Conservation (phyloP, 805 yeast species). For the Metschnikowia corniflorae region DNA sequence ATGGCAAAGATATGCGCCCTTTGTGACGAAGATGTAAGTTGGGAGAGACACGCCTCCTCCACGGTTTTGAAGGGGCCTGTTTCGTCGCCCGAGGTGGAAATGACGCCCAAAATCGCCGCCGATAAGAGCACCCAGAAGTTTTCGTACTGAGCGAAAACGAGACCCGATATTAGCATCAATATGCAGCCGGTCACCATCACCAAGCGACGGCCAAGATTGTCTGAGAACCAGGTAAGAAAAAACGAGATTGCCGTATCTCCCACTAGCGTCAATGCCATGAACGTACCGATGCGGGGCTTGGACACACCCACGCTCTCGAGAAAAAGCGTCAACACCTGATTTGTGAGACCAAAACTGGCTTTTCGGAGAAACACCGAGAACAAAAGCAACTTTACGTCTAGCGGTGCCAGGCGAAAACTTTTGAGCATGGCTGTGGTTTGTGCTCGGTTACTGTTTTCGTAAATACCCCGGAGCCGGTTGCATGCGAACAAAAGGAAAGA, state of each 20-base stretch:
- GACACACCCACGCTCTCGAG: slow-evolving; percentile 52
- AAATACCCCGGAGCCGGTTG: no score
- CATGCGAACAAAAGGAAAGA: no score
- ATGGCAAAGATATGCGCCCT: slow-evolving; percentile 75
- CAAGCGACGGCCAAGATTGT: slow-evolving; percentile 59
- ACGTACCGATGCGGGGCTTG: slow-evolving; percentile 63
- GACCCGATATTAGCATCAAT: slow-evolving; percentile 67
- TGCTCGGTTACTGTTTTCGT: no score
- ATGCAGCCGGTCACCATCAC: slow-evolving; percentile 62
- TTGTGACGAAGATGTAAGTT: slow-evolving; percentile 59
- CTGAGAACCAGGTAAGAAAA: slow-evolving; percentile 73
- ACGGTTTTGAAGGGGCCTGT: slow-evolving; percentile 87
- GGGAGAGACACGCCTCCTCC: slow-evolving; percentile 81
- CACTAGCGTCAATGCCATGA: slow-evolving; percentile 75
- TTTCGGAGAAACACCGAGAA: slow-evolving; percentile 65
- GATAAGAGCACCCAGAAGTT: slow-evolving; percentile 52
- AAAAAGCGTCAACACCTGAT: slow-evolving; percentile 71
- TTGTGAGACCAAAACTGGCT: slow-evolving; percentile 73
- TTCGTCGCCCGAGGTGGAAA: slow-evolving; percentile 86
- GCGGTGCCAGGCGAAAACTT: slow-evolving; percentile 8
- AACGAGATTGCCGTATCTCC: slow-evolving; percentile 79
- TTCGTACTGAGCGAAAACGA: slow-evolving; percentile 54
- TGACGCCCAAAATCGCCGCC: slow-evolving; percentile 81
- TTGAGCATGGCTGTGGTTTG: slow-evolving; percentile 9
- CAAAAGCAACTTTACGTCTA: slow-evolving; percentile 64